Conservation (phyloP, 2,329 filamentous ascomycete genomes). For the Amesomyces nigricolor region DNA sequence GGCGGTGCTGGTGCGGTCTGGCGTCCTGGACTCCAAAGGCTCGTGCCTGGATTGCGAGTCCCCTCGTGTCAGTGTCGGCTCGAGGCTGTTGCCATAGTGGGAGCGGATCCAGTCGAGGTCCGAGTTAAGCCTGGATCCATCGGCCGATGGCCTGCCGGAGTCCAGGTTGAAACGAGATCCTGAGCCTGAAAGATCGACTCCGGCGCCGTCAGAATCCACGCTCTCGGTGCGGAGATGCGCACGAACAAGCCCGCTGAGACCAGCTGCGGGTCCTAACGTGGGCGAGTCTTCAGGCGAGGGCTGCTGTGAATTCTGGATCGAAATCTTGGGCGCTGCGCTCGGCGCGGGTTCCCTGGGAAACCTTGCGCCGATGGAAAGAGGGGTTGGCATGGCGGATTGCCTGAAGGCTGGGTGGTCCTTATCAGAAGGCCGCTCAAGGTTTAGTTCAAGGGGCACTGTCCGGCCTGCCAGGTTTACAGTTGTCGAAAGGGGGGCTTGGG, state of each 20-base stretch:
- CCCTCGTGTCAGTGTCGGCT: constrained; percentile 7
- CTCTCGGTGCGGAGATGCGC: constrained; percentile 81
- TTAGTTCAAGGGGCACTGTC: constrained; percentile 32
- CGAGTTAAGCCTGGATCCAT: constrained; percentile 34
- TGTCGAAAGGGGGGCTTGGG: constrained; percentile 30
- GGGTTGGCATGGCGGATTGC: constrained; percentile 39
- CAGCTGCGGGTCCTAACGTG: constrained; percentile 61
- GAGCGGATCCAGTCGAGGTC: constrained; percentile 28
- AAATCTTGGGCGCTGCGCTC: constrained; percentile 22
- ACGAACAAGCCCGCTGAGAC: constrained; percentile 74
- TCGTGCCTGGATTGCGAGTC: constrained; percentile 6
- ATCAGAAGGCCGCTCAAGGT: constrained; percentile 45
- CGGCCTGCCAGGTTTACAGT: constrained; percentile 20
- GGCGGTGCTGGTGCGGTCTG: constrained; percentile 25
- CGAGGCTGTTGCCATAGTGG: constrained; percentile 12
- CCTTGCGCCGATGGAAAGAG: constrained; percentile 34
- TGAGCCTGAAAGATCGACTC: constrained; percentile 35
- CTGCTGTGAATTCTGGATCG: constrained; percentile 22
- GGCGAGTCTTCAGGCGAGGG: constrained; percentile 60
- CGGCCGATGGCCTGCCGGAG: constrained; percentile 29
- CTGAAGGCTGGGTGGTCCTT: constrained; percentile 51
- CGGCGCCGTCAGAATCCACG: constrained; percentile 64
- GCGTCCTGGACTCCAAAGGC: not conserved
- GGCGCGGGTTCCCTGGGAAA: constrained; percentile 24
- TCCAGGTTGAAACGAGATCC: constrained; percentile 37